Percentiles rank a stretch among this genome's conserved stretches.
phyloP scores from a whole-genome alignment of 2,329 filamentous ascomycete species.

The Ceratocystis cubensis region DNA sequence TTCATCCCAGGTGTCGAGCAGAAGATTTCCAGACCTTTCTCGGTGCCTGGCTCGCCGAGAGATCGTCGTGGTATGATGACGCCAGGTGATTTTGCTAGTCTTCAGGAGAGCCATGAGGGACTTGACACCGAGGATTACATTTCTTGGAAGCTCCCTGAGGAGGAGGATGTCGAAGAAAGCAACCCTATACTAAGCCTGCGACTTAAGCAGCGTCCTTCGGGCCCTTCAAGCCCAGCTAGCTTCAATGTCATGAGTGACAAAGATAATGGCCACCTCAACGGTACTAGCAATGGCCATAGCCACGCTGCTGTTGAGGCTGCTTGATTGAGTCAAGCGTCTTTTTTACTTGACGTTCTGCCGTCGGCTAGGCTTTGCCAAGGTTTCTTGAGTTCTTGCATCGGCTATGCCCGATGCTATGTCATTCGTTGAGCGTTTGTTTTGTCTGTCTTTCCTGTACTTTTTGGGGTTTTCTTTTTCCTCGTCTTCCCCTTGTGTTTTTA shows the following conservation, averaged over 20 bases:
- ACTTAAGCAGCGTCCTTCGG: constrained; percentile 35
- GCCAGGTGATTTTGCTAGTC: constrained; percentile 88
- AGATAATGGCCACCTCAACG: constrained; percentile 9
- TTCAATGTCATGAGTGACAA: constrained; percentile 17
- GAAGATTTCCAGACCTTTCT: constrained; percentile 90
- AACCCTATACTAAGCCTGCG: constrained; percentile 47
- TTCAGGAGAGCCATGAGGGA: constrained; percentile 89
- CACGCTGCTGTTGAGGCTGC: constrained; percentile 15
- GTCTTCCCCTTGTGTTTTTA: background rate
- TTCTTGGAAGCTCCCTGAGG: constrained; percentile 91
- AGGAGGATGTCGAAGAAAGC: constrained; percentile 75
- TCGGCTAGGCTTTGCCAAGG: background rate
- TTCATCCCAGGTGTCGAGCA: constrained; percentile 87
- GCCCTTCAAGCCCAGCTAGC: constrained; percentile 22
- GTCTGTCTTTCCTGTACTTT: no score
- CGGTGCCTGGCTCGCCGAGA: constrained; percentile 81
- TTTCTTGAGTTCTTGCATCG: constrained; percentile 6
- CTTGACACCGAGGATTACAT: constrained; percentile 95
- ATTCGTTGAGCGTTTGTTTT: background rate
- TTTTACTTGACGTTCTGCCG: background rate
- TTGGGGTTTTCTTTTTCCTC: background rate
- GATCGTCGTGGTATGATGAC: constrained; percentile 97
- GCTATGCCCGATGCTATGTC: constrained; percentile 7
- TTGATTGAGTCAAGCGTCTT: background rate
- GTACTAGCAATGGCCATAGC: constrained; percentile 6